phyloP scores from a whole-genome alignment of 73 alveolate species.

The Tetrahymena thermophila region DNA sequence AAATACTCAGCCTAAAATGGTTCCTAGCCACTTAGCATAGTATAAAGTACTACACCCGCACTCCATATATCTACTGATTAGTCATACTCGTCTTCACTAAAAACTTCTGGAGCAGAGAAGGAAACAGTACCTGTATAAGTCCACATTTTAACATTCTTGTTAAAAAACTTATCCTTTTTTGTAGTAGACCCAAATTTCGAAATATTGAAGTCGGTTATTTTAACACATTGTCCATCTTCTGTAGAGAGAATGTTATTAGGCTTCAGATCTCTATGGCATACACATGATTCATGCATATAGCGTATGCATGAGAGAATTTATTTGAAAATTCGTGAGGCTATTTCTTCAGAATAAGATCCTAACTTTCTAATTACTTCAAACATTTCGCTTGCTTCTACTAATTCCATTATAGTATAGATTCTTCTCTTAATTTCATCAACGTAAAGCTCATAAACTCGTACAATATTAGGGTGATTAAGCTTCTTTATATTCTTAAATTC shows the following conservation, averaged over 20 bases:
- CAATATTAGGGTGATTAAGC: conserved; percentile 30
- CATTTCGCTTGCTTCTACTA: conserved; percentile 30
- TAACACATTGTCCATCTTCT: conserved; percentile 15
- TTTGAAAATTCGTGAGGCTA: conserved; percentile 14
- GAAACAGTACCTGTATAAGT: conserved; percentile 47
- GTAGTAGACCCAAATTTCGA: conserved; percentile 30
- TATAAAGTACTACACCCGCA: conserved; percentile 33
- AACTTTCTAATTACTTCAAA: conserved; percentile 30
- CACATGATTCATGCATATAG: conserved; percentile 33
- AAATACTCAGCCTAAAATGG: not conserved
- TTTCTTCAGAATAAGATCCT: conserved; percentile 32
- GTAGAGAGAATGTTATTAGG: conserved; percentile 35
- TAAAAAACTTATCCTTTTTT: conserved; percentile 12
- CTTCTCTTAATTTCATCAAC: conserved; percentile 12
- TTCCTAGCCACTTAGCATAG: conserved; percentile 31
- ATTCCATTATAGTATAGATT: conserved; percentile 20
- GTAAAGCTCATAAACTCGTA: conserved; percentile 14
- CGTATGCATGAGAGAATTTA: conserved; percentile 15
- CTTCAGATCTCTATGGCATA: conserved; percentile 44
- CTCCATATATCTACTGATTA: conserved; percentile 32
- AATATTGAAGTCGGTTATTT: conserved; percentile 42
- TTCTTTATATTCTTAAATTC: conserved; percentile 34
- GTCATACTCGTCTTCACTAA: conserved; percentile 42
- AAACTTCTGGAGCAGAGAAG: conserved; percentile 44
- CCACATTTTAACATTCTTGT: conserved; percentile 40